Evolutionary conservation across 169 alveolate genomes (phyloP).

Genomic region (Cyclospora cayetanensis): DNA sequence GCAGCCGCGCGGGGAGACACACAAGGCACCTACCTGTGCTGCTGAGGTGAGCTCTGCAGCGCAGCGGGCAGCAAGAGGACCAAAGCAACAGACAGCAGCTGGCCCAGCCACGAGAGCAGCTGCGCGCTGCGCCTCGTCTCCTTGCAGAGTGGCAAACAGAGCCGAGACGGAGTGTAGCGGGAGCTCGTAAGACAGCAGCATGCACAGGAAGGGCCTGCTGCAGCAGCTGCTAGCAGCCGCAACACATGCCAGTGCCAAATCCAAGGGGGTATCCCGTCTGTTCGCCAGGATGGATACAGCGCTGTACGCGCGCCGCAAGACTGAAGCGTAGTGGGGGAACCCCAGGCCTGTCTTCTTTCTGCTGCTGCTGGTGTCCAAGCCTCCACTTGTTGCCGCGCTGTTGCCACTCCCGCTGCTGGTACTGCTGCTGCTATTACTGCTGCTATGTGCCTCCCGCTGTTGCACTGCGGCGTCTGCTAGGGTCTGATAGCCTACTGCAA

Average conservation of each 20-base stretch:
- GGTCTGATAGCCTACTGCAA: neutral
- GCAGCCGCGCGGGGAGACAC: too few species aligned
- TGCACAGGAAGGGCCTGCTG: neutral
- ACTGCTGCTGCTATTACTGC: neutral
- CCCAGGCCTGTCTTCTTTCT: neutral
- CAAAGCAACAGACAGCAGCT: neutral
- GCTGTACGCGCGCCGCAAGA: neutral
- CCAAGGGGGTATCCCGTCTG: neutral
- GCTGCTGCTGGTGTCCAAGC: neutral
- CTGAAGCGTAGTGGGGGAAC: neutral
- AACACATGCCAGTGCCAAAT: neutral
- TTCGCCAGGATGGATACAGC: neutral
- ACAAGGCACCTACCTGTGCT: conserved; percentile 1
- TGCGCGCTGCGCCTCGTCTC: neutral
- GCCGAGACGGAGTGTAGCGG: conserved; percentile 4
- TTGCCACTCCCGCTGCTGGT: neutral
- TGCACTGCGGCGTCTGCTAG: neutral
- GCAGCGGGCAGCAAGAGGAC: neutral
- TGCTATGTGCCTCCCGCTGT: neutral
- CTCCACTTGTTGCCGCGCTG: neutral
- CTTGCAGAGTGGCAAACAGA: neutral
- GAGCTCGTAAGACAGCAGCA: neutral
- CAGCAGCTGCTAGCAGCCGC: conserved; percentile 6
- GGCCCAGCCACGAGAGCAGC: conserved; percentile 7
- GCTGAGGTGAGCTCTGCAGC: neutral